Base-by-base conservation (phyloP, 2,329 filamentous ascomycete species). In the Ophiocordyceps camponoti-leonardi region DNA sequence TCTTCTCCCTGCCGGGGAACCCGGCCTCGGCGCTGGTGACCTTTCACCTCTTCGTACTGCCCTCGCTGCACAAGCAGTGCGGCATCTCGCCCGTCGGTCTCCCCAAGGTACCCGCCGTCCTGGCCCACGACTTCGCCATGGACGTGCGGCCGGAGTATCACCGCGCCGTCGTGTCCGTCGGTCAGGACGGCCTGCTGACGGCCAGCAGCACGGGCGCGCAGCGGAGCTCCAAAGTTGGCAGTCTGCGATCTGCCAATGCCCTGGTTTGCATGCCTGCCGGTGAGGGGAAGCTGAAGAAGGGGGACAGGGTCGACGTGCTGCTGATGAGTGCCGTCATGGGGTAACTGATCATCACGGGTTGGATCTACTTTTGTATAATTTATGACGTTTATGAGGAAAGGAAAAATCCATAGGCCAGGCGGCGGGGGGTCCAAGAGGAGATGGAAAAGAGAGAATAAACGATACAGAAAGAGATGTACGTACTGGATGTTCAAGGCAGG, bases 1-100 rank as follows among this genome's bases (percentile, higher is more conserved):
- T 98, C 51, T 98, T 98, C 64, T 85, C 86, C 0, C 71, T 98
- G 0, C 92, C 92, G 0, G 92, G 92, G 0, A 98, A 98, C 59
- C 92, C 92, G 0, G 92, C 90, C 2, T 92, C 84, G 2, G 90
- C 92, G 0, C 72, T 95, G 2, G 92, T 96, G 11, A 94, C 90
- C 0, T 86, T 94, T 55, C 85, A 96, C 57, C 75, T 98, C 2
- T 96, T 98, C 61, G 87, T 96, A 10, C 69, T 98, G 12, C 92
- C 92, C 0, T 79, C 84, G 0, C 65, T 98, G 48, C 86, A 94
- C 56, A 79, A 83, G 52, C 71, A 83, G 53, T 73, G 78, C 12
- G 92, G 88, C 0, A 67, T 87, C 20, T 64, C 63, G 39, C 78
- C 78, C 0, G 67, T 68, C 0, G 86, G 88, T 0, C 65, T 95